Conservation (phyloP, 495 filamentous ascomycete species). For the Diplogelasinospora grovesii region DNA sequence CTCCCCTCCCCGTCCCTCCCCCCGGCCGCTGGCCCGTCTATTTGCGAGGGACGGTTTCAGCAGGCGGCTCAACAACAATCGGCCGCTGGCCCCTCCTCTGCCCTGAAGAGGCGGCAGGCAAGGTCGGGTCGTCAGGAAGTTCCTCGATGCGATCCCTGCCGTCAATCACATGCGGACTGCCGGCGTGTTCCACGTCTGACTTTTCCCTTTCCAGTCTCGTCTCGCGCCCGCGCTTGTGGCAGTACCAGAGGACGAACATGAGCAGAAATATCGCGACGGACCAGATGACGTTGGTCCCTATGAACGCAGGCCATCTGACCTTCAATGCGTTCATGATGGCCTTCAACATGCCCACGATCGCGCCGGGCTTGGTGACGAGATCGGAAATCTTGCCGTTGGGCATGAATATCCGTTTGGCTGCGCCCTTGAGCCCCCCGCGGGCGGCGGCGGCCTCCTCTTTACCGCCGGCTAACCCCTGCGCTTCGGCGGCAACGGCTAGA, state of each 20-base stretch:
- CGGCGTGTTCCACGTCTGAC: conserved; percentile 5
- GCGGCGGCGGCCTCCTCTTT: conserved; percentile 16
- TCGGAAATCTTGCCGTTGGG: conserved; percentile 62
- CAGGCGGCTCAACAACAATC: conserved; percentile 8
- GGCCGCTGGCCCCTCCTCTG: background rate
- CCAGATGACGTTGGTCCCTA: conserved; percentile 80
- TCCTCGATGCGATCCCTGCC: conserved; percentile 24
- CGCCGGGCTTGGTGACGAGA: conserved; percentile 78
- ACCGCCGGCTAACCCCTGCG: conserved; percentile 48
- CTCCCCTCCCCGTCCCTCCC: background rate
- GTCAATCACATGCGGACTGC: conserved; percentile 9
- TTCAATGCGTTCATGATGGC: conserved; percentile 80
- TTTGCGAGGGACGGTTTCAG: background rate
- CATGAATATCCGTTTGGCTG: conserved; percentile 33
- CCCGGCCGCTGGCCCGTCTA: background rate
- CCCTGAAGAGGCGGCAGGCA: conserved; percentile 12
- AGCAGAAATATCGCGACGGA: conserved; percentile 79
- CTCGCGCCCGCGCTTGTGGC: conserved; percentile 86
- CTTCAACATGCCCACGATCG: conserved; percentile 72
- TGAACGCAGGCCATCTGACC: conserved; percentile 74
- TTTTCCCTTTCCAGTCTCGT: conserved; percentile 66
- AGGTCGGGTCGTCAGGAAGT: conserved; percentile 24
- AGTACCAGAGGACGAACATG: conserved; percentile 93
- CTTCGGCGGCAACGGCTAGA: conserved; percentile 65
- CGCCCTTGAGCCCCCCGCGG: conserved; percentile 23